Conservation (phyloP, 257 asterid genomes). For the Coffea canephora region DNA sequence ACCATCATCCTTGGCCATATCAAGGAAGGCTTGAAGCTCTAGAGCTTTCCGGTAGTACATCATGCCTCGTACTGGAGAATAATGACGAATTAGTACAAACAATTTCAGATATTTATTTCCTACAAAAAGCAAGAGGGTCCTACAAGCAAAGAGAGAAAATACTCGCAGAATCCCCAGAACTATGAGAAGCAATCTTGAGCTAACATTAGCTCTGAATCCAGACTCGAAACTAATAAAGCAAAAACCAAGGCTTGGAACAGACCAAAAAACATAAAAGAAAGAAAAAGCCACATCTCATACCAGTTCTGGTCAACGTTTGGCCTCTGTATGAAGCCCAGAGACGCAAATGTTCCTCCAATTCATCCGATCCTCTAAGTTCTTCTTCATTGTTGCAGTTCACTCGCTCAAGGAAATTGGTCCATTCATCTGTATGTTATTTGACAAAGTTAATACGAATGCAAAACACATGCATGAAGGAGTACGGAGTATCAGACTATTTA, state of each 20-base stretch:
- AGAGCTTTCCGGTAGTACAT: slow-evolving; percentile 98
- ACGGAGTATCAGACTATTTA: slow-evolving; percentile 18
- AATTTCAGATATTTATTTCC: slow-evolving; percentile 8
- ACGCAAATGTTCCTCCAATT: slow-evolving; percentile 81
- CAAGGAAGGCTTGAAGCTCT: slow-evolving; percentile 97
- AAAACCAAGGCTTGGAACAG: not conserved
- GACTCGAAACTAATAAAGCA: not conserved
- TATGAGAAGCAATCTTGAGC: not conserved
- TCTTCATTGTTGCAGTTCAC: slow-evolving; percentile 58
- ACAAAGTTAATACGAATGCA: slow-evolving; percentile 19
- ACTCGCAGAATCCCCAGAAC: not conserved
- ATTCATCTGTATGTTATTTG: slow-evolving; percentile 61
- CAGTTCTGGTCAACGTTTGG: slow-evolving; percentile 94
- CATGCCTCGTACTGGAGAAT: slow-evolving; percentile 86
- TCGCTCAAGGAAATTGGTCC: slow-evolving; percentile 98
- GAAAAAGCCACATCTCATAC: slow-evolving; percentile 31
- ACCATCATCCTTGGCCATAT: slow-evolving; percentile 99
- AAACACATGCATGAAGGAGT: slow-evolving; percentile 6
- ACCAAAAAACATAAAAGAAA: too few relatives aligned
- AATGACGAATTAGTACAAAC: not conserved
- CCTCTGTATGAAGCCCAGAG: slow-evolving; percentile 99
- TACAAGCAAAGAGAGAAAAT: not conserved
- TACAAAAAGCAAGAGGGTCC: slow-evolving; percentile 8
- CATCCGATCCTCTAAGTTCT: slow-evolving; percentile 77
- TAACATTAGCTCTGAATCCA: not conserved